Evolutionary conservation across 257 asterid genomes (phyloP).

Genomic region (Nicotiana sylvestris): DNA sequence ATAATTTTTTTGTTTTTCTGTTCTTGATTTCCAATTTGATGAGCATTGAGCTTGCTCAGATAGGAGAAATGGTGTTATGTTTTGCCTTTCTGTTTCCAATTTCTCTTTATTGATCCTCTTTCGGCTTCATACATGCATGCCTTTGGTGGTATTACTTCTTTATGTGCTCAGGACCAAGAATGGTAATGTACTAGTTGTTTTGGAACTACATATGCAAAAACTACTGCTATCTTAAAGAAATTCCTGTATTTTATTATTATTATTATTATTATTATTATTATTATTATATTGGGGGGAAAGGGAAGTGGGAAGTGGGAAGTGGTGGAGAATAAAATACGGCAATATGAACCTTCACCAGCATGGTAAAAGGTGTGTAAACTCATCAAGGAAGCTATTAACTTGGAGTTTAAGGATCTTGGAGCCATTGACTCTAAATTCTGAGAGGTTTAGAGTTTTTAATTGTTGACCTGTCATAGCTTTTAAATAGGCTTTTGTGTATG

Average conservation of each 20-base stretch:
- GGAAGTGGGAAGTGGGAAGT: background rate
- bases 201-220: background rate
- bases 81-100: background rate
- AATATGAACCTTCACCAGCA: background rate
- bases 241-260: background rate
- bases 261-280: background rate
- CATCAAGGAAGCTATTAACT: background rate
- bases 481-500: background rate
- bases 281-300: background rate
- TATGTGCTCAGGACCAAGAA: background rate
- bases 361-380: background rate
- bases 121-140: background rate
- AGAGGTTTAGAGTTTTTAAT: background rate
- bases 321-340: background rate
- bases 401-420: background rate
- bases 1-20: background rate
- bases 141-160: background rate
- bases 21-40: background rate
- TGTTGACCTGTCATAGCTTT: background rate
- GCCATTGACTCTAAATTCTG: background rate
- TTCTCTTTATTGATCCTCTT: background rate
- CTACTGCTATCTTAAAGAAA: background rate
- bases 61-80: conserved; percentile 7
- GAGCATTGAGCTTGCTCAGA: background rate
- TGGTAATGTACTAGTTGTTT: background rate